Evolutionary conservation across 1,284 basidiomycete species (phyloP), one percentile per base, ranked within the genome.

Genomic region (Apiotrichum laibachii): DNA sequence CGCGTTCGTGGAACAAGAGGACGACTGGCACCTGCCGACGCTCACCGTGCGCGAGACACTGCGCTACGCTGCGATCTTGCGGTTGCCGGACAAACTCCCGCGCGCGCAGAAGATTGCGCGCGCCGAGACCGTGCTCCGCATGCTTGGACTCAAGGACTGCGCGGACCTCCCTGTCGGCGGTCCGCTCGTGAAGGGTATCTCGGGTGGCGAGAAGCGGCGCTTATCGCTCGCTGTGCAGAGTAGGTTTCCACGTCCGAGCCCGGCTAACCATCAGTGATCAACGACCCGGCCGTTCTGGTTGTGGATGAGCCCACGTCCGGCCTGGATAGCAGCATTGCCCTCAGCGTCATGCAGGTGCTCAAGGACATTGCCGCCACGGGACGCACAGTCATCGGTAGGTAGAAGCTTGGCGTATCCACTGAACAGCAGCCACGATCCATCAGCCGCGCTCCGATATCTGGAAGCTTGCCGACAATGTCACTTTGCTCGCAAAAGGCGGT

Each of bases 161-260:
- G 83, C 82, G 26, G 80, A 84, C 63, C 75, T 80, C 21, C 74
- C 82, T n/a, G 81, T 84, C 19, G 83, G 83, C 18, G 82, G 82
- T 2, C 77, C 80, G 48, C 66, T 82, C 21, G 56, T 82, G 45
- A 83, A 79, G 66, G 78, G 82, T 2, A 84, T 84, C 40, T 80
- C 78, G 11, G 83, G 83, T 4, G 82, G 83, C 31, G 83, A 84
- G 69, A 84, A 83, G 68, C 67, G 83, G 2, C 72, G 83, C 39
- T 69, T 84, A n/a, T 81, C 80, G 39, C 70, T 84, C 19, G 83
- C 82, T 1, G 80, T 83, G 1, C 80, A 84, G 65, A 79, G 78
- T 73, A 59, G 62, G 67, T 50, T 22, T 2, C 2, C 1, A 10
- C 15, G 13, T 16, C 1, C 2, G 62, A 0, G 5, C 19, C 10